phyloP scores from a whole-genome alignment of 495 filamentous ascomycete species.

The Bacidia gigantensis region DNA sequence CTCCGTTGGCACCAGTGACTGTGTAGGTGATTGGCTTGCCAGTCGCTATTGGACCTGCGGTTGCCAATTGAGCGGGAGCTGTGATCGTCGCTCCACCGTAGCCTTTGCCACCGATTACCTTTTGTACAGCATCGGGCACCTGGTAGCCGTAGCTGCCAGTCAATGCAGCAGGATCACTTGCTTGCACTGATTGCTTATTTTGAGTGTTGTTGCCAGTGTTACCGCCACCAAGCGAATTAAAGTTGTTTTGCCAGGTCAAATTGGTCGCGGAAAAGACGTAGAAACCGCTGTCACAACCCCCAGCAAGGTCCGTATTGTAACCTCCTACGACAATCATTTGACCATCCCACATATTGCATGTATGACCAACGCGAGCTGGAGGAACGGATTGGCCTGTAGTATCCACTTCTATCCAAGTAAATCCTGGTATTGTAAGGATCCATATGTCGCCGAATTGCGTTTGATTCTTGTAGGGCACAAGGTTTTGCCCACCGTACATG shows the following conservation, averaged over 20 bases:
- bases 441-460: conserved; percentile 62
- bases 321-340: conserved; percentile 64
- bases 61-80: conserved; percentile 46
- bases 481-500: conserved; percentile 62
- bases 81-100: conserved; percentile 54
- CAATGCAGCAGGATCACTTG: conserved; percentile 30
- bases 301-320: conserved; percentile 42
- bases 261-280: conserved; percentile 53
- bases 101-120: conserved; percentile 46
- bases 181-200: conserved; percentile 32
- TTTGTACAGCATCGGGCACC: conserved; percentile 47
- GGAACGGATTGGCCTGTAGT: conserved; percentile 37
- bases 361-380: conserved; percentile 51
- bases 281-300: conserved; percentile 53
- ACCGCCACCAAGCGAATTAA: conserved; percentile 32
- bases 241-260: conserved; percentile 46
- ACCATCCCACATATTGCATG: conserved; percentile 52
- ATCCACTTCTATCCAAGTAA: conserved; percentile 60
- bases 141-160: conserved; percentile 47
- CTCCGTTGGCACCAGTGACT: conserved; percentile 45
- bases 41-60: conserved; percentile 53
- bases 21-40: conserved; percentile 51
- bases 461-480: conserved; percentile 44
- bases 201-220: conserved; percentile 22
- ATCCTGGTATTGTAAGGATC: conserved; percentile 60